Evolutionary conservation across 192 early-diverging fungal genomes (phyloP).

Genomic region (Rhizoclosmatium sp.): DNA sequence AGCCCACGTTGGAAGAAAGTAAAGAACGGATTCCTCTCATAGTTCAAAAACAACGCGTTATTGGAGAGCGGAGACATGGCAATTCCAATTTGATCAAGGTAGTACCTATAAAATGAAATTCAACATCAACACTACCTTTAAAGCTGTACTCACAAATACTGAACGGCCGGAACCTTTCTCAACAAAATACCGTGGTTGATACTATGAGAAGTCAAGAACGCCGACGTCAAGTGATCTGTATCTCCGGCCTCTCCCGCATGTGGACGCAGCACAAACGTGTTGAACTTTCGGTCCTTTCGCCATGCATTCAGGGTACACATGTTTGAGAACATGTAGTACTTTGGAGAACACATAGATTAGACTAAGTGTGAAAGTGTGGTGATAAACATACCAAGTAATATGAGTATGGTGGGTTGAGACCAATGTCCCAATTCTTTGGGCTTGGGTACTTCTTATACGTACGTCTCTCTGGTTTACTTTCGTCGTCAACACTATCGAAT

Average conservation of each 20-base stretch:
- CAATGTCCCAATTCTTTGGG: conserved; percentile 54
- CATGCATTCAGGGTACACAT: conserved; percentile 82
- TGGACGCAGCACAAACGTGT: conserved; percentile 92
- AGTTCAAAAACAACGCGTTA: conserved; percentile 93
- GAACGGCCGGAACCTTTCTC: conserved; percentile 91
- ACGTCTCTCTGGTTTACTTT: conserved; percentile 85
- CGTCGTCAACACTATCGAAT: conserved; percentile 95
- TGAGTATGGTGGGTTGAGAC: conserved; percentile 88
- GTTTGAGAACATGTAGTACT: conserved; percentile 91
- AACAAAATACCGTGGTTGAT: conserved; percentile 94
- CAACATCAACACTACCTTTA: not conserved
- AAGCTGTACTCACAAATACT: conserved; percentile 72
- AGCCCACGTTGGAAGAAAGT: conserved; percentile 92
- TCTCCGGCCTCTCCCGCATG: conserved; percentile 97
- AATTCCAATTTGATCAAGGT: conserved; percentile 93
- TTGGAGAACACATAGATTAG: not conserved
- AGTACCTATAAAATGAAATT: conserved; percentile 61
- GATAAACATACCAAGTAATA: conserved; percentile 71
- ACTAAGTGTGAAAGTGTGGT: not conserved
- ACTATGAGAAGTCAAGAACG: conserved; percentile 84
- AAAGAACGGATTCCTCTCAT: conserved; percentile 91
- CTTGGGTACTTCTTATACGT: conserved; percentile 80
- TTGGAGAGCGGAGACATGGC: conserved; percentile 98
- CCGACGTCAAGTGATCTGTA: conserved; percentile 89
- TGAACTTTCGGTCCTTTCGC: conserved; percentile 77